These are phyloP conservation scores for Bruguiera parviflora DNA, from an alignment of 345 rosid species.

Conservation along the genomic window DNA sequence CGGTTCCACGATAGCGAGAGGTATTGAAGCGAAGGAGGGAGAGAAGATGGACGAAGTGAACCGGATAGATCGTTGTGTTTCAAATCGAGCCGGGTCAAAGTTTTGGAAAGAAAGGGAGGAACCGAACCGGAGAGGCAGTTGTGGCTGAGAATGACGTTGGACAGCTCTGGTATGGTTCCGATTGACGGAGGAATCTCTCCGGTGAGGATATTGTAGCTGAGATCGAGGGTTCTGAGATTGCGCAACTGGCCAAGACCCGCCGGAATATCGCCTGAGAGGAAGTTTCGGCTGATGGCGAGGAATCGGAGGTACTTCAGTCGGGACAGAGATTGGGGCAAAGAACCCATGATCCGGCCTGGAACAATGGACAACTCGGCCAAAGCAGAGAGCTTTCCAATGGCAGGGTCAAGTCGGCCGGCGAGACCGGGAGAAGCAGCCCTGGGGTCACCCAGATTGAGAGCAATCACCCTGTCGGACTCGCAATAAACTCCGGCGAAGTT, in stretches of 20 bases:
- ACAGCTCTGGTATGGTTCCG: constrained; percentile 67
- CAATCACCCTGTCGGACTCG: constrained; percentile 52
- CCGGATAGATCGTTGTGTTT: constrained; percentile 80
- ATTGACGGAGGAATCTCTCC: constrained; percentile 59
- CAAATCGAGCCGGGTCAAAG: constrained; percentile 71
- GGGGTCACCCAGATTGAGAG: constrained; percentile 82
- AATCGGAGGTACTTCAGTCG: constrained; percentile 63
- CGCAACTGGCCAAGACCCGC: constrained; percentile 57
- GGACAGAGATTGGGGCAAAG: constrained; percentile 59
- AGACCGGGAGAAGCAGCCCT: constrained; percentile 83
- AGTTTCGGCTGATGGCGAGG: constrained; percentile 71
- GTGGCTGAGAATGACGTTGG: constrained; percentile 76
- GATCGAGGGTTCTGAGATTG: constrained; percentile 67
- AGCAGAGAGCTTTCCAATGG: constrained; percentile 72
- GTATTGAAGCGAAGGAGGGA: constrained; percentile 73
- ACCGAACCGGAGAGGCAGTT: constrained; percentile 73
- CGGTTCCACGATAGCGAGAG: constrained; percentile 76
- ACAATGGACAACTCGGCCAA: constrained; percentile 70
- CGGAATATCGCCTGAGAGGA: constrained; percentile 67
- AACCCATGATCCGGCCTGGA: constrained; percentile 76
- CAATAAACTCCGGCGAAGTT: constrained; percentile 86
- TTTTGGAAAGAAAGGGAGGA: constrained; percentile 61
- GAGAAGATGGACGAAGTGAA: constrained; percentile 39
- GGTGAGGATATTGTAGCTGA: constrained; percentile 79
- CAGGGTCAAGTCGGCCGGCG: constrained; percentile 65